Conservation (phyloP, 768 basidiomycete species). For the Mycena vulgaris region DNA sequence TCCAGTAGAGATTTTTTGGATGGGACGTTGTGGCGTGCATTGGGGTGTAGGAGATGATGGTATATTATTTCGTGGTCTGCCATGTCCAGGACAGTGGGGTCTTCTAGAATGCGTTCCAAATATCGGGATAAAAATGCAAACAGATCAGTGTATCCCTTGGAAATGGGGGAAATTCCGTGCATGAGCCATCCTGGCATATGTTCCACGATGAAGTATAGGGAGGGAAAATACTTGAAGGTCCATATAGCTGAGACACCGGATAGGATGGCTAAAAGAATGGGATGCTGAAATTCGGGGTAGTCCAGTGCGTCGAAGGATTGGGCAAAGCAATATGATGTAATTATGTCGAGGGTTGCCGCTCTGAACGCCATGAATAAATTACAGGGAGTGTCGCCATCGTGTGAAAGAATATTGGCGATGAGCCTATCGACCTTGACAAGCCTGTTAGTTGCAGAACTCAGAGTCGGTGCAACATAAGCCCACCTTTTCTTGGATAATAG, state of each 20-base stretch:
- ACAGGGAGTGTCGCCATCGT: too few species aligned
- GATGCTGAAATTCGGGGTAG: neutral
- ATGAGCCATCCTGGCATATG: neutral
- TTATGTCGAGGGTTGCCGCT: neutral
- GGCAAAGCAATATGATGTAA: neutral
- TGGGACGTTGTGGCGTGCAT: neutral
- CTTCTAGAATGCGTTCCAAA: neutral
- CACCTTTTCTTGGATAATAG: neutral
- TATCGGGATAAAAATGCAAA: neutral
- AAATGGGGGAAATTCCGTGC: neutral
- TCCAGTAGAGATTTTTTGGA: neutral
- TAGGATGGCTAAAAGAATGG: neutral
- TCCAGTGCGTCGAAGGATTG: neutral
- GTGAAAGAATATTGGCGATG: neutral
- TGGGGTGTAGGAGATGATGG: neutral
- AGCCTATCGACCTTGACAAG: neutral
- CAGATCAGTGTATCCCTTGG: neutral
- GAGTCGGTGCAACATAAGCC: too few species aligned
- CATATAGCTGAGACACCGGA: neutral
- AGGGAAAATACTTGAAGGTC: neutral
- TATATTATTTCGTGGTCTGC: neutral
- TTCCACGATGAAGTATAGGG: neutral
- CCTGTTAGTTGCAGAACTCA: too few species aligned
- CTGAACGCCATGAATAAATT: neutral
- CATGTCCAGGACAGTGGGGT: neutral